These are phyloP conservation scores for Kokia cookei DNA, from an alignment of 441 rosid genomes.

Conservation along the genomic window DNA sequence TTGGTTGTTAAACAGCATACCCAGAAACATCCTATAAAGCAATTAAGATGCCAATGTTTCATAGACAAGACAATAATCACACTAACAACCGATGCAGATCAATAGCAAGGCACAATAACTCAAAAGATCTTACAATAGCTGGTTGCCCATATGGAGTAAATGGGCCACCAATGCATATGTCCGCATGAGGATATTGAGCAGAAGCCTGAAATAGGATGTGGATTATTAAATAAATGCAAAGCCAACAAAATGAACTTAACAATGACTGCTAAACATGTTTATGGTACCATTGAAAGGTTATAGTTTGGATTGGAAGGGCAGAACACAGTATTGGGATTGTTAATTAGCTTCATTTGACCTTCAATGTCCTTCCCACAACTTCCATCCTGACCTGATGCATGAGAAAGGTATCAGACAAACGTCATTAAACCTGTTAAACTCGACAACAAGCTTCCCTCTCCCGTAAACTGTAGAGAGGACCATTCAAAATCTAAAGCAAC, in stretches of 20 bases:
- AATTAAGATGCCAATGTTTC: background rate
- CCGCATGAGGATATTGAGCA: conserved; percentile 38
- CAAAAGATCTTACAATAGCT: conserved; percentile 27
- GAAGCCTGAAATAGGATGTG: conserved; percentile 32
- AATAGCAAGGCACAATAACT: background rate
- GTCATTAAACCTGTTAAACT: background rate
- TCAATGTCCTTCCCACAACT: conserved; percentile 19
- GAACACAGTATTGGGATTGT: conserved; percentile 32
- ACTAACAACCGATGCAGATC: background rate
- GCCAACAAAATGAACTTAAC: background rate
- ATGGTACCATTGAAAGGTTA: conserved; percentile 23
- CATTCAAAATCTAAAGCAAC: background rate
- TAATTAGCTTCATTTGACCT: conserved; percentile 27
- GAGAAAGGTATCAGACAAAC: background rate
- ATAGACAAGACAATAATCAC: background rate
- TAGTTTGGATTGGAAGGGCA: conserved; percentile 39
- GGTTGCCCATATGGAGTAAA: conserved; percentile 45
- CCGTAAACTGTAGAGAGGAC: background rate
- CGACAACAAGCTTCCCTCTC: background rate
- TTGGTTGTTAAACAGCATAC: background rate
- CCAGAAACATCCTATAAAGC: background rate
- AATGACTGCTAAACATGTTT: conserved; percentile 8
- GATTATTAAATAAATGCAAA: background rate
- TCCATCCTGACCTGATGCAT: conserved; percentile 37
- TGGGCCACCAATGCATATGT: conserved; percentile 25